phyloP scores from a whole-genome alignment of 441 rosid genomes.

The Theobroma grandiflorum region DNA sequence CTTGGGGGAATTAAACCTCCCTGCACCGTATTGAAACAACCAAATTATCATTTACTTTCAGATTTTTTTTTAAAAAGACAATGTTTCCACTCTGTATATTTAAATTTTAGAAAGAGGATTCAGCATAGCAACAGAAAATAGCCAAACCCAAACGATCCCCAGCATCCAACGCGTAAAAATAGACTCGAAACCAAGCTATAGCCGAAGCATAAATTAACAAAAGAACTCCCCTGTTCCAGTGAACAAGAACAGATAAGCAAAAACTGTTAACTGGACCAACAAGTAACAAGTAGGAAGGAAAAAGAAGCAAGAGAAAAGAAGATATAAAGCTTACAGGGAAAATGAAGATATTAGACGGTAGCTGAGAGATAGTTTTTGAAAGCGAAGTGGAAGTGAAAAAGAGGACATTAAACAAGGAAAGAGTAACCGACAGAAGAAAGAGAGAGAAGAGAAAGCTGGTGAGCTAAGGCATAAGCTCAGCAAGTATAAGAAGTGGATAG shows the following conservation, averaged over 20 bases:
- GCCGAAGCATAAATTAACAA: neutral
- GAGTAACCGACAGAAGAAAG: constrained; percentile 27
- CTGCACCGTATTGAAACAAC: neutral
- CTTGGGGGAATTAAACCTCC: neutral
- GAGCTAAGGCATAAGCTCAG: constrained; percentile 31
- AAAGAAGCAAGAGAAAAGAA: neutral
- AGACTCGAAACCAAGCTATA: neutral
- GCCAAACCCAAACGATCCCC: constrained; percentile 2
- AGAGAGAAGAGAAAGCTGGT: constrained; percentile 1
- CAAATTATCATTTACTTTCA: neutral
- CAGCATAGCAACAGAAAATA: neutral
- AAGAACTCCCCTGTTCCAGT: neutral
- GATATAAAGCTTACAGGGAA: neutral
- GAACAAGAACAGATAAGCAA: neutral
- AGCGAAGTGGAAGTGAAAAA: constrained; percentile 11
- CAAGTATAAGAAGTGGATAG: constrained; percentile 41
- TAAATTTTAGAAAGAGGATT: neutral
- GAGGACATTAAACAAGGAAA: neutral
- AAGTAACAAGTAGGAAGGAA: neutral
- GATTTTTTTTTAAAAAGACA: neutral
- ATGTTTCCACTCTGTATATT: neutral
- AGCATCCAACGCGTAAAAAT: neutral
- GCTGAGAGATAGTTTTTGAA: neutral
- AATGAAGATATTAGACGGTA: neutral
- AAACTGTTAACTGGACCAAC: neutral